phyloP scores from a whole-genome alignment of 306 rosid genomes.

The Pyrus bretschneideri region DNA sequence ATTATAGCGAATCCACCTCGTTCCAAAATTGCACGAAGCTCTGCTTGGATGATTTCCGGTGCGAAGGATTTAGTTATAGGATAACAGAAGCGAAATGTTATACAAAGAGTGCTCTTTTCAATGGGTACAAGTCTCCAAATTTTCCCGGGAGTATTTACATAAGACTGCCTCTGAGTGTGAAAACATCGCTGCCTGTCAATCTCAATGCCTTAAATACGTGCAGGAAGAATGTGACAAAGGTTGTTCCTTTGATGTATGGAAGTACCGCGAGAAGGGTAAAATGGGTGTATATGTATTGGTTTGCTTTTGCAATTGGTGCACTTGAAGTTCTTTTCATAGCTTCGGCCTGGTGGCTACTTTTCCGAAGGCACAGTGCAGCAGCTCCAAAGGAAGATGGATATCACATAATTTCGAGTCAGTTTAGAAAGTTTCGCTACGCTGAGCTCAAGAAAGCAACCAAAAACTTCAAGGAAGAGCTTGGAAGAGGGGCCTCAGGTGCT shows the following conservation, averaged over 20 bases:
- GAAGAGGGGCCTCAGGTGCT: constrained; percentile 39
- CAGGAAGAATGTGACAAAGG: not conserved
- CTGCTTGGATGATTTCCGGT: constrained; percentile 31
- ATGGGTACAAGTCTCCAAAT: constrained; percentile 27
- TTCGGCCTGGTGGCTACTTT: constrained; percentile 7
- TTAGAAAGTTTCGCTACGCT: constrained; percentile 24
- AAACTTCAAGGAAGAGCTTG: constrained; percentile 40
- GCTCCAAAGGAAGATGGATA: constrained; percentile 1
- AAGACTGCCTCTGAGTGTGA: constrained; percentile 23
- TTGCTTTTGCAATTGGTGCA: constrained; percentile 6
- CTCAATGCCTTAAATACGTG: not conserved
- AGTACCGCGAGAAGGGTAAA: not conserved
- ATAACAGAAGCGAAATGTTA: constrained; percentile 15
- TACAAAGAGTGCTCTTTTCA: constrained; percentile 30
- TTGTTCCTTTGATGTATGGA: not conserved
- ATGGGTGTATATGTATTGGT: constrained; percentile 7
- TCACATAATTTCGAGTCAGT: constrained; percentile 2
- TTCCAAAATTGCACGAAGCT: constrained; percentile 25
- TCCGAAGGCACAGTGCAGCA: constrained; percentile 16
- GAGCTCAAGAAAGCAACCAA: constrained; percentile 44
- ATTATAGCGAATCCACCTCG: not conserved
- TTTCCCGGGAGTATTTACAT: constrained; percentile 28
- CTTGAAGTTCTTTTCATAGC: constrained; percentile 1
- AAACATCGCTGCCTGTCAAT: not conserved
- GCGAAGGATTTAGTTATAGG: constrained; percentile 43